Base-by-base conservation (phyloP, 2,329 filamentous ascomycete genomes). In the Pestalotiopsis sp. region DNA sequence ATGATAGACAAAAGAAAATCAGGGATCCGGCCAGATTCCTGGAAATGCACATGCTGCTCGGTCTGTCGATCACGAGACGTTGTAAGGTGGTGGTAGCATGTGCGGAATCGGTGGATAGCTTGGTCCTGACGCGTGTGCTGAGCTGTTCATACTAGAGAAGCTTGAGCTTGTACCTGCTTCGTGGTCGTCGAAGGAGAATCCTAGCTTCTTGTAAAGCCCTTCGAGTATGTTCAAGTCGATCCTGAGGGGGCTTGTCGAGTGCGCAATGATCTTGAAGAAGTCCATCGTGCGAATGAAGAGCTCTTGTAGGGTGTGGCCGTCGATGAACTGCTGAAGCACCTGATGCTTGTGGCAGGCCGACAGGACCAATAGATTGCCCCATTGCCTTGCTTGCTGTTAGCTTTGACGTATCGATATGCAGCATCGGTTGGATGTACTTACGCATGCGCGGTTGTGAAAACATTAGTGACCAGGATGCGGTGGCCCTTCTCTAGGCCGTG, bases 391-490 rank as follows among this genome's bases (percentile, higher is more conserved):
- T 39, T 17, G 30, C 30, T 20, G 68, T 39, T 55, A 68, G 26
- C 71, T 75, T 73, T 78, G 73, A 70, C 67, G 64, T 52, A 48
- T 64, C 55, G 26, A 22, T 14, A 67, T 67, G 67, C 14, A 48
- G 7, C 30, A 7, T 20, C n/a, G 9, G 10, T 48, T 22, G 38
- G 48, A 2, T 44, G 13, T 64, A 89, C 93, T 88, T 92, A 97
- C 93, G 95, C 94, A 84, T 98, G 95, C 70, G 94, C 92, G 20
- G 95, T 98, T 65, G 95, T 94, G 80, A 97, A 97, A 26, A 97
- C 91, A 74, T 98, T 98, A n/a, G 95, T 98, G 66, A 98, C 90
- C 64, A 98, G 91, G 9, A 92, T 88, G 38, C 94, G 88, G 69
- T 87, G 81, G 30, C 78, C 80, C n/a, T 82, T 80, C 17, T 87